These are phyloP conservation scores for Gyrodon lividus DNA, from an alignment of 768 basidiomycete species.

Conservation along the genomic window DNA sequence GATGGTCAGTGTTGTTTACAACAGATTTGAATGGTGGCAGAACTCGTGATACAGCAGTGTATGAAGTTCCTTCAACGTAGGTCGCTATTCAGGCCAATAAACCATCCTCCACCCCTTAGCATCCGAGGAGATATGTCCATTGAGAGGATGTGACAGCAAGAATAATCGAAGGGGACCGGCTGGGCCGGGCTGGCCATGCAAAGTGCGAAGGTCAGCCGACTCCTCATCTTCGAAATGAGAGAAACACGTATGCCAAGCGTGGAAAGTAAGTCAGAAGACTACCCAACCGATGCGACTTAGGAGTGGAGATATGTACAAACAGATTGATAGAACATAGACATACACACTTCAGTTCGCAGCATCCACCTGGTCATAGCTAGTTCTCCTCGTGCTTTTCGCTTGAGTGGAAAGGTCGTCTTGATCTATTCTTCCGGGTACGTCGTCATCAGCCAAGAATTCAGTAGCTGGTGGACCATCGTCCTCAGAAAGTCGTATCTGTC, in stretches of 20 bases:
- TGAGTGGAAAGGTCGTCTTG: slow-evolving; percentile 25
- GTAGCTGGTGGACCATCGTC: slow-evolving; percentile 73
- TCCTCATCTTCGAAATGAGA: not conserved
- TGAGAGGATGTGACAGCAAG: not conserved
- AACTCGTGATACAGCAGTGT: no score
- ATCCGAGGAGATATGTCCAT: not conserved
- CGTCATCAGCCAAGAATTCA: slow-evolving; percentile 62
- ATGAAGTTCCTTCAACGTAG: not conserved
- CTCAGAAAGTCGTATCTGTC: slow-evolving; percentile 62
- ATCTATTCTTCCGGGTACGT: slow-evolving; percentile 39
- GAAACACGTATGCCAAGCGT: slow-evolving; percentile 2
- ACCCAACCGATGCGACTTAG: not conserved
- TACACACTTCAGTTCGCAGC: not conserved
- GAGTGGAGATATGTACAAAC: not conserved
- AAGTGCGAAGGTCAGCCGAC: not conserved
- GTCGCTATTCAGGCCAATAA: not conserved
- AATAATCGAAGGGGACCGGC: not conserved
- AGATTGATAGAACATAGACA: not conserved
- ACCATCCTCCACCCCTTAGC: not conserved
- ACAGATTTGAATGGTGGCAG: no score
- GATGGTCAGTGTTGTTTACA: not conserved
- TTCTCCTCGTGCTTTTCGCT: slow-evolving; percentile 9
- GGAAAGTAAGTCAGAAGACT: not conserved
- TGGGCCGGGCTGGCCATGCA: not conserved
- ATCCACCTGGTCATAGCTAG: not conserved